Evolutionary conservation across 805 yeast genomes (phyloP).

Genomic region (Soucietia sequanensis): DNA sequence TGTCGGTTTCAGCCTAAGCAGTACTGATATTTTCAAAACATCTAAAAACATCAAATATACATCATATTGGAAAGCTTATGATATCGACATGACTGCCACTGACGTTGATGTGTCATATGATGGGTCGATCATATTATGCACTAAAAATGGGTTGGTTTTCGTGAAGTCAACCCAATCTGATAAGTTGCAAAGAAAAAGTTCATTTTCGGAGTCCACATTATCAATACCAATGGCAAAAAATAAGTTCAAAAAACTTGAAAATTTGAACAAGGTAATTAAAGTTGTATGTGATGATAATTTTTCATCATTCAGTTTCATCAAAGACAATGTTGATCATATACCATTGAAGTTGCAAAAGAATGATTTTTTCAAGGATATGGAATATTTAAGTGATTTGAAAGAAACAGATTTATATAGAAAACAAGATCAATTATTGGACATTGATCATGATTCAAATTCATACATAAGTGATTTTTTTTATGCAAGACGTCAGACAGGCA

Average conservation of each 20-base stretch:
- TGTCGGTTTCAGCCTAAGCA: constrained; percentile 32
- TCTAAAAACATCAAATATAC: constrained; percentile 45
- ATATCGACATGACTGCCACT: constrained; percentile 51
- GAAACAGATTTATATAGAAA: constrained; percentile 33
- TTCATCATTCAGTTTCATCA: constrained; percentile 63
- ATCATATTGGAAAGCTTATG: constrained; percentile 63
- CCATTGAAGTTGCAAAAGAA: constrained; percentile 53
- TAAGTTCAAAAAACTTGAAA: constrained; percentile 55
- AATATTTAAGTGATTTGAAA: constrained; percentile 49
- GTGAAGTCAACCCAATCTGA: constrained; percentile 29
- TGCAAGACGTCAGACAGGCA: constrained; percentile 13
- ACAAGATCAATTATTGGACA: constrained; percentile 40
- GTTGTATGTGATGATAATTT: constrained; percentile 69
- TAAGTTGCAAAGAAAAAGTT: constrained; percentile 23
- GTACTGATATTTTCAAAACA: constrained; percentile 12
- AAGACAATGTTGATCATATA: constrained; percentile 59
- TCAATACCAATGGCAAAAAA: constrained; percentile 27
- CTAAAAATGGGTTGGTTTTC: constrained; percentile 68
- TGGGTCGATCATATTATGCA: constrained; percentile 68
- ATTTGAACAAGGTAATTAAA: constrained; percentile 54
- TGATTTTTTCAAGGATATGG: constrained; percentile 51
- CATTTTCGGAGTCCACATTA: constrained; percentile 29
- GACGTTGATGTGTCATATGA: constrained; percentile 70
- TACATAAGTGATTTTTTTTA: constrained; percentile 30
- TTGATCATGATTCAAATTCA: constrained; percentile 22